Evolutionary conservation across 2,329 filamentous ascomycete genomes (phyloP), one percentile per base, ranked within the genome.

Genomic region (Sclerotinia minor): DNA sequence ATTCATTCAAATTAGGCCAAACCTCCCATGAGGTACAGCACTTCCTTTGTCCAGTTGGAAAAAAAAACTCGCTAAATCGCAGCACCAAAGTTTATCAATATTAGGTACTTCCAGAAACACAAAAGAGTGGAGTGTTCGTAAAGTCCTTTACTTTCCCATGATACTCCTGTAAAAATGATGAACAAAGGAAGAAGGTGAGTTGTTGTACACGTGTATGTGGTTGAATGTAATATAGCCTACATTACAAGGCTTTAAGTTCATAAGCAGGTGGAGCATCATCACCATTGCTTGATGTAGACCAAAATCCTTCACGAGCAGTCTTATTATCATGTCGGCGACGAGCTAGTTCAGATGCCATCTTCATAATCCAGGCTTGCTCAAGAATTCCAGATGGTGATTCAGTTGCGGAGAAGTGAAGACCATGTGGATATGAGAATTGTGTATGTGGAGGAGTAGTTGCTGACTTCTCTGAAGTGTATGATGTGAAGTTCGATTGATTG

Each of bases 271-370:
- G 86, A 6, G 80, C 77, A 58, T 86, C 84, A 69, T 88, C 84
- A 65, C 81, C 79, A 29, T 64, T 54, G 44, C 65, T 63, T 44
- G 68, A 60, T 38, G 69, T 69, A 47, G 72, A 71, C 83, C 83
- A 86, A 64, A 83, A 80, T 6, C 78, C 78, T 35, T 81, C 80
- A 65, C 67, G 64, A 11, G 71, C 67, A 65, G 83, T 81, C 79
- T 97, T 95, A 80, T 97, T 92, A 73, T 97, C 92, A 72, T 94
- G 92, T 72, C 96, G 92, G 67, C 92, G 90, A 63, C 89, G 84
- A 47, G 93, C 92, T 74, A 98, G 94, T 79, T 98, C 95, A 71
- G 89, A 89, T 6, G 94, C 94, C 87, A 99, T 95, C 81, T 97
- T 95, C 81, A 90, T 88, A 80, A 95, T 90, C 91, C 92, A 95